Evolutionary conservation across 352 stramenopile genomes (phyloP).

Genomic region (Globisporangium takayamanum): DNA sequence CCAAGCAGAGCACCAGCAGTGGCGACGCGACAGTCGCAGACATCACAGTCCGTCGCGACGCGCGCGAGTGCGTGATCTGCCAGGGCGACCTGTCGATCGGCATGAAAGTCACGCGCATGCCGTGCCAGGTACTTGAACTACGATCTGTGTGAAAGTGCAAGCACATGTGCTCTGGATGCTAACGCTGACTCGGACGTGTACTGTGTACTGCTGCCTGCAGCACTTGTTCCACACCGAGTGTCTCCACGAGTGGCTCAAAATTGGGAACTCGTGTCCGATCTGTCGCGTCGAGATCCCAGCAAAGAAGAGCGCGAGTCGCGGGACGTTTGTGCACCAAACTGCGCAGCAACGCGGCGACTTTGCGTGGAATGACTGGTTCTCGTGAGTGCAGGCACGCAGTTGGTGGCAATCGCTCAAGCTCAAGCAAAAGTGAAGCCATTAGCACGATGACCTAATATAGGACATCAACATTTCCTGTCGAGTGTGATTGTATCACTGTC

Average conservation of each 20-base stretch:
- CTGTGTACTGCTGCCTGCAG: constrained; percentile 20
- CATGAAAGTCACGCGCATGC: constrained; percentile 62
- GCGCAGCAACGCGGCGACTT: constrained; percentile 50
- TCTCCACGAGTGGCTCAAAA: constrained; percentile 74
- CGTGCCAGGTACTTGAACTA: constrained; percentile 39
- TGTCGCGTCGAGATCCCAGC: constrained; percentile 67
- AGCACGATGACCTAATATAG: no score
- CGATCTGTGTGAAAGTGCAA: background rate
- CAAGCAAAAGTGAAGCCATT: background rate
- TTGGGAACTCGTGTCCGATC: constrained; percentile 81
- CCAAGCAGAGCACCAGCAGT: constrained; percentile 19
- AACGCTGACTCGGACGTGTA: constrained; percentile 2
- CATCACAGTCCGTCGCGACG: constrained; percentile 58
- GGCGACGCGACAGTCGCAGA: constrained; percentile 24
- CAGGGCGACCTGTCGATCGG: constrained; percentile 73
- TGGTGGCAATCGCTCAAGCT: background rate
- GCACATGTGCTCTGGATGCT: background rate
- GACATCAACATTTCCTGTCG: background rate
- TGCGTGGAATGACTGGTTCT: constrained; percentile 77
- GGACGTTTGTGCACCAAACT: constrained; percentile 20
- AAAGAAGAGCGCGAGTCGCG: constrained; percentile 30
- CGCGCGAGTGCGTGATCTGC: constrained; percentile 76
- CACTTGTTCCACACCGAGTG: constrained; percentile 81
- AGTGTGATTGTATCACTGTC: background rate
- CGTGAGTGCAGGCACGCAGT: constrained; percentile 14